Conservation (phyloP, 2,329 filamentous ascomycete species). For the Xylariales sp. region DNA sequence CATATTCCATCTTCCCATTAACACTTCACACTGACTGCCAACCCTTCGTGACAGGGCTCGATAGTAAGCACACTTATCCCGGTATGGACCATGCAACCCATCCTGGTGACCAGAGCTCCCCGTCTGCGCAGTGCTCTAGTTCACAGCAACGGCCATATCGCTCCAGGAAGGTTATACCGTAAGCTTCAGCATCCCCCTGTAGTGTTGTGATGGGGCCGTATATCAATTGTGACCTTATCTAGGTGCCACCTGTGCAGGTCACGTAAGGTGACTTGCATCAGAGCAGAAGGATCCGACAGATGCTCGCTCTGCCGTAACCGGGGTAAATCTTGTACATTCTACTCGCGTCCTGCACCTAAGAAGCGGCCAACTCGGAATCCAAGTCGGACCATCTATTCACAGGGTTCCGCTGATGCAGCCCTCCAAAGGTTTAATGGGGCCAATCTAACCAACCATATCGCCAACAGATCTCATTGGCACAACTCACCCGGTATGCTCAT, state of each 20-base stretch:
- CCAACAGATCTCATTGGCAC: not conserved
- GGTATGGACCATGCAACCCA: too few species aligned
- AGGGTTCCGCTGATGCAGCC: not conserved
- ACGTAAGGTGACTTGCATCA: not conserved
- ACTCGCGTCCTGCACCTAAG: not conserved
- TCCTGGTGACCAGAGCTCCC: too few species aligned
- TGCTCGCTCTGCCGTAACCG: not conserved
- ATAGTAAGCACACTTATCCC: too few species aligned
- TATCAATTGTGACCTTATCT: not conserved
- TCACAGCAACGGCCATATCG: too few species aligned
- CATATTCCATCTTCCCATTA: too few species aligned
- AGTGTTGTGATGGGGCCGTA: too few species aligned
- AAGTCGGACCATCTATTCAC: slow-evolving; percentile 1
- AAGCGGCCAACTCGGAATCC: not conserved
- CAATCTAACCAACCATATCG: not conserved
- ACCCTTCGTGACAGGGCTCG: too few species aligned
- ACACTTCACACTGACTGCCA: too few species aligned
- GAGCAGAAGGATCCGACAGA: not conserved
- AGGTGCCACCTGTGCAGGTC: not conserved
- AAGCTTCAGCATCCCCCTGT: not conserved
- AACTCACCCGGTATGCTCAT: not conserved
- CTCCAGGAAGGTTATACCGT: not conserved
- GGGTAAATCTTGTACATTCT: not conserved
- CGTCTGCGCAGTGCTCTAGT: too few species aligned
- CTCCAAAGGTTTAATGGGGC: not conserved